Conservation (phyloP, 768 basidiomycete species). For the Mrakia blollopis region DNA sequence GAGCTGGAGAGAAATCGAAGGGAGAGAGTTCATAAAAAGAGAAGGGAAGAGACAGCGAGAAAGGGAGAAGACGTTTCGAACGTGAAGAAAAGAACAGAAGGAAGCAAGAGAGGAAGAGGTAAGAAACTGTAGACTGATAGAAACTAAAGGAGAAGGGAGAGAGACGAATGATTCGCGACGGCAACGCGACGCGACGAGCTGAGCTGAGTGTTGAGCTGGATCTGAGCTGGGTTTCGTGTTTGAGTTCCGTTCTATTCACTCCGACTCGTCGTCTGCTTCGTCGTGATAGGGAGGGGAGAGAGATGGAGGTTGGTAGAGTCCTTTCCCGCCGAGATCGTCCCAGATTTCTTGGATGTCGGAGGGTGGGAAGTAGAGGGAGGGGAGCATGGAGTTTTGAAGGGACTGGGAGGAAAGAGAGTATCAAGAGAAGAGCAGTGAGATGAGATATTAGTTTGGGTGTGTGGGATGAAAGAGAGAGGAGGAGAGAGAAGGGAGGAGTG, state of each 20-base stretch:
- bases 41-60: no score
- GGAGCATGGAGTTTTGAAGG: constrained; percentile 17
- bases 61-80: not conserved
- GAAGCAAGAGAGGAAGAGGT: not conserved
- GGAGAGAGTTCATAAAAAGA: no score
- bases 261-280: not conserved
- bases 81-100: not conserved
- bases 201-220: no score
- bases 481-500: not conserved
- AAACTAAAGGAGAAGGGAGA: not conserved
- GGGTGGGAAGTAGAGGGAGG: not conserved
- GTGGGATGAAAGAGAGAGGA: not conserved
- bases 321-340: not conserved
- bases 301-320: not conserved
- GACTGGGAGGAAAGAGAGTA: not conserved
- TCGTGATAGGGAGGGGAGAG: not conserved
- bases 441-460: not conserved
- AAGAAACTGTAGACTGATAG: no score
- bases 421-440: not conserved
- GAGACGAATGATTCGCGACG: not conserved
- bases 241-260: not conserved
- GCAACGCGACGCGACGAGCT: not conserved
- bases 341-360: not conserved
- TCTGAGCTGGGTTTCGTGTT: no score
- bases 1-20: no score